These are phyloP conservation scores for Pythium folliculosum DNA, from an alignment of 352 stramenopile genomes.

Conservation along the genomic window DNA sequence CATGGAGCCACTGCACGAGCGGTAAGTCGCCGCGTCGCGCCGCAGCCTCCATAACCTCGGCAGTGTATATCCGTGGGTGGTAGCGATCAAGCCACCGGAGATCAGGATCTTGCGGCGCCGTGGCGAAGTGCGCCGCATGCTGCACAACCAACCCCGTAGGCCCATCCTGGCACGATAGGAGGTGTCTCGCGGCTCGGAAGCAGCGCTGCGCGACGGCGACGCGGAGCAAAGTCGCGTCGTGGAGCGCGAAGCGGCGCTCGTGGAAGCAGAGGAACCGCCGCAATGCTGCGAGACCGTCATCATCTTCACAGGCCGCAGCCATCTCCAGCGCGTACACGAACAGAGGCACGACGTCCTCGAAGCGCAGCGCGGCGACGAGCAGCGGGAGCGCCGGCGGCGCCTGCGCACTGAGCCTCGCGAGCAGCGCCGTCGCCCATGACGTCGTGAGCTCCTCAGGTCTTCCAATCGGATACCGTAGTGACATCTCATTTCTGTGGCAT, in stretches of 20 bases:
- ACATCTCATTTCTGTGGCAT: too few species aligned
- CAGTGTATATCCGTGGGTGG: not conserved
- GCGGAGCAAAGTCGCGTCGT: not conserved
- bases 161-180: too few species aligned
- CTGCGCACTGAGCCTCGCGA: not conserved
- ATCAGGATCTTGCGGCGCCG: not conserved
- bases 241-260: not conserved
- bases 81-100: not conserved
- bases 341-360: not conserved
- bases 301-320: not conserved
- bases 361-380: not conserved
- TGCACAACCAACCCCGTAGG: too few species aligned
- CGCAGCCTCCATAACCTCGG: not conserved
- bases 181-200: not conserved
- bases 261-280: not conserved
- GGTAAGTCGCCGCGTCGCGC: not conserved
- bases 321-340: not conserved
- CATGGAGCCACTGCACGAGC: conserved; percentile 2
- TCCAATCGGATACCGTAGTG: too few species aligned
- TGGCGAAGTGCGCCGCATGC: too few species aligned
- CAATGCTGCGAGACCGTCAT: not conserved
- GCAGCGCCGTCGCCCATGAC: not conserved
- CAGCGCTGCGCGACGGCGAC: not conserved
- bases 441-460: not conserved
- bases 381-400: not conserved